A percentile compares a stretch with the other conserved stretches of the same genome.
Conservation (phyloP, 805 yeast species). For the Geotrichum ghanense region DNA sequence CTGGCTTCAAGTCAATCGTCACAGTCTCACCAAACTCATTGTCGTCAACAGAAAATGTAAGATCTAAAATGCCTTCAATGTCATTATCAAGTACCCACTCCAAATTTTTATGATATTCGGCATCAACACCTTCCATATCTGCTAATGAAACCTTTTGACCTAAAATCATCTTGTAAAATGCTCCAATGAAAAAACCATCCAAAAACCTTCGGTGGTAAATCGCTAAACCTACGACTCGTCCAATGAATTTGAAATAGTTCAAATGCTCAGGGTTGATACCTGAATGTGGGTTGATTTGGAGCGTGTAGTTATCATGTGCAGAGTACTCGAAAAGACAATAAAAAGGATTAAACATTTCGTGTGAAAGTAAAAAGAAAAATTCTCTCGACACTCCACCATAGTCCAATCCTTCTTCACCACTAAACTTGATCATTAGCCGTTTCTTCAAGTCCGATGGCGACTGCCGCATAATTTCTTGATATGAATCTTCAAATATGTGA, state of each 20-base stretch:
- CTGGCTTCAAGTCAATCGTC: constrained; percentile 79
- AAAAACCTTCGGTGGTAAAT: constrained; percentile 96
- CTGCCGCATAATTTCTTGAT: constrained; percentile 98
- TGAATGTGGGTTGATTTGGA: constrained; percentile 95
- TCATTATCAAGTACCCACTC: constrained; percentile 95
- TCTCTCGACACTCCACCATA: constrained; percentile 99
- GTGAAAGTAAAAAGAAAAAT: constrained; percentile 90
- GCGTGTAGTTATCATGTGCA: constrained; percentile 93
- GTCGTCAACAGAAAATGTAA: constrained; percentile 77
- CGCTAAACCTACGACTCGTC: constrained; percentile 96
- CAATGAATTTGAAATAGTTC: constrained; percentile 95
- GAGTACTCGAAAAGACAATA: constrained; percentile 96
- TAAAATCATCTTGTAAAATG: constrained; percentile 94
- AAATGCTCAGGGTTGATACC: constrained; percentile 96
- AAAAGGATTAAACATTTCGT: constrained; percentile 97
- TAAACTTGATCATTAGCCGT: constrained; percentile 94
- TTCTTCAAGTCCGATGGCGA: constrained; percentile 97
- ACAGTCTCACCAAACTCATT: constrained; percentile 91
- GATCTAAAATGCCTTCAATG: constrained; percentile 74
- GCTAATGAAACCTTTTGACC: constrained; percentile 88
- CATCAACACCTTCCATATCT: constrained; percentile 98
- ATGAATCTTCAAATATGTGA: constrained; percentile 93
- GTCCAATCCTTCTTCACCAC: constrained; percentile 98
- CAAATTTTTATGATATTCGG: constrained; percentile 88
- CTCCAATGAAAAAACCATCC: constrained; percentile 97